phyloP scores from a whole-genome alignment of 2,329 filamentous ascomycete species.

The Colletotrichum chrysophilum region DNA sequence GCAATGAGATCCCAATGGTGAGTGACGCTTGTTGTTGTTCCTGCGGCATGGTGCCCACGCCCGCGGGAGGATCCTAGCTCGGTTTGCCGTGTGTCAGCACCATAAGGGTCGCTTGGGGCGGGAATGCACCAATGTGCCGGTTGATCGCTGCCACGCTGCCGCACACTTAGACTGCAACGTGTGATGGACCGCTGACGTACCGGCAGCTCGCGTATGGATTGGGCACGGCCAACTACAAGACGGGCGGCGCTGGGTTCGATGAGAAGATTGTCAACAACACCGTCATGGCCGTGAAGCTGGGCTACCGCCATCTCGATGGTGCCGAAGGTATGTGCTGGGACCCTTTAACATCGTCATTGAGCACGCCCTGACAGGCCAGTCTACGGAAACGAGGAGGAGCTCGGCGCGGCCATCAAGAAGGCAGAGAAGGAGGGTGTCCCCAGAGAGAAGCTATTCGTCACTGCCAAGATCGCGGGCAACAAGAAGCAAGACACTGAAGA shows the following conservation, averaged over 20 bases:
- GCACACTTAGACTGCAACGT: not conserved
- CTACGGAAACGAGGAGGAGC: constrained; percentile 71
- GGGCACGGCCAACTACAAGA: constrained; percentile 71
- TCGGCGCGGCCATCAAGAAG: constrained; percentile 74
- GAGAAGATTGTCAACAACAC: constrained; percentile 53
- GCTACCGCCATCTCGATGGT: constrained; percentile 76
- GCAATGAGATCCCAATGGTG: constrained; percentile 74
- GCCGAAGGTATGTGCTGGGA: constrained; percentile 62
- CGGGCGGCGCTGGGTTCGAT: constrained; percentile 57
- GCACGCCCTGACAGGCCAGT: constrained; percentile 38
- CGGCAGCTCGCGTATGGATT: constrained; percentile 72
- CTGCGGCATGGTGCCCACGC: not conserved
- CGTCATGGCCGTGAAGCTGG: constrained; percentile 70
- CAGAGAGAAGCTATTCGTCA: constrained; percentile 72
- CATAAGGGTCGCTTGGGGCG: not conserved
- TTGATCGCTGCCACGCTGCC: not conserved
- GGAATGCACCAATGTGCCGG: not conserved
- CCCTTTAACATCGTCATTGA: not conserved
- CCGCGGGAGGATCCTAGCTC: not conserved
- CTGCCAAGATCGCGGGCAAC: constrained; percentile 58
- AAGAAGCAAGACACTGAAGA: constrained; percentile 46
- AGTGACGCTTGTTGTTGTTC: constrained; percentile 22
- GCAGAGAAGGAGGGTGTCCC: constrained; percentile 67
- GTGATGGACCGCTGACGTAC: not conserved
- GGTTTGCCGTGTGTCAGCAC: not conserved